phyloP scores from a whole-genome alignment of 139 green algal species.

The Bryopsis sp. region DNA sequence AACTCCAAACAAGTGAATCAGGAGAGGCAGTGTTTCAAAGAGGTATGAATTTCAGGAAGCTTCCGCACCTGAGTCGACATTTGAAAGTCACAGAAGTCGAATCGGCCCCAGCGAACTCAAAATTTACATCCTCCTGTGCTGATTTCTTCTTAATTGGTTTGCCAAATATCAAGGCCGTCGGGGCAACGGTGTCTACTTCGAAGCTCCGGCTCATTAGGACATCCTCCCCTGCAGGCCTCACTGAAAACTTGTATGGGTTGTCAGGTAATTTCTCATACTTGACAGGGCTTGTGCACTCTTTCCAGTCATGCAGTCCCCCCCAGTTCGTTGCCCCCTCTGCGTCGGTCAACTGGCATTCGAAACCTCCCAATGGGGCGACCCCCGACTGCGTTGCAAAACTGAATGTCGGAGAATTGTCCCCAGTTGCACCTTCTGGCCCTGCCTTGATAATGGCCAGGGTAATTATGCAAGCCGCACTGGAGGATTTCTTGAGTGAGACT shows the following conservation, averaged over 20 bases:
- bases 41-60: not conserved
- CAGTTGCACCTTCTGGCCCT: constrained; percentile 24
- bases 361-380: constrained; percentile 16
- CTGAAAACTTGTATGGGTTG: constrained; percentile 19
- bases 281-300: constrained; percentile 30
- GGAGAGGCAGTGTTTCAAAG: too few species aligned
- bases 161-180: constrained; percentile 12
- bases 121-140: constrained; percentile 2
- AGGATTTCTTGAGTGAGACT: constrained; percentile 1
- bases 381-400: constrained; percentile 31
- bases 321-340: not conserved
- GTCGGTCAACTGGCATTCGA: constrained; percentile 34
- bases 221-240: constrained; percentile 16
- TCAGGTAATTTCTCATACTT: constrained; percentile 22
- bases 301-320: constrained; percentile 22
- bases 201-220: constrained; percentile 21
- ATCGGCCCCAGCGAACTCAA: constrained; percentile 34
- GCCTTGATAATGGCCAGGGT: constrained; percentile 31
- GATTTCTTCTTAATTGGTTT: not conserved
- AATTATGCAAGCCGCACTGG: constrained; percentile 16
- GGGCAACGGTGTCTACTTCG: constrained; percentile 29
- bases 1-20: too few species aligned
- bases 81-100: constrained; percentile 30
- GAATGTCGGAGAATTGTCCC: constrained; percentile 21
- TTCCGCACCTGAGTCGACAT: constrained; percentile 26